Conservation (phyloP, 371 early-diverging fungal species). For the Mortierella sp. region DNA sequence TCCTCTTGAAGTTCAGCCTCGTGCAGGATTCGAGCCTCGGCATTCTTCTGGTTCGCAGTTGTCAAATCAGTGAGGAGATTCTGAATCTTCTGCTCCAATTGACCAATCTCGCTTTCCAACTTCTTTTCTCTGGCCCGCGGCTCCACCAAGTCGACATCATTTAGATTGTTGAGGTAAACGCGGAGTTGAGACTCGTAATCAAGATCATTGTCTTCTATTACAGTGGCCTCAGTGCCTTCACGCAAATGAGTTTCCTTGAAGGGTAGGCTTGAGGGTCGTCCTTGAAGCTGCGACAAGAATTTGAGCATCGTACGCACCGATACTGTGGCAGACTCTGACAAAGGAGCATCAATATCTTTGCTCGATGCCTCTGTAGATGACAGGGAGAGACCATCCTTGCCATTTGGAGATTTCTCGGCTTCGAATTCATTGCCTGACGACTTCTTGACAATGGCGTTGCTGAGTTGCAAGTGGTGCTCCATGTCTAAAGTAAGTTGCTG, state of each 20-base stretch:
- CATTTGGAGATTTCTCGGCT: background rate
- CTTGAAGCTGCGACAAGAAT: constrained; percentile 50
- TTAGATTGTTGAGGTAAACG: constrained; percentile 29
- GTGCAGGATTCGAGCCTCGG: constrained; percentile 19
- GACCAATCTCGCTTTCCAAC: constrained; percentile 42
- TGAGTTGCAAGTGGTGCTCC: constrained; percentile 53
- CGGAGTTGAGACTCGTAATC: constrained; percentile 37
- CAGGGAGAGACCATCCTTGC: background rate
- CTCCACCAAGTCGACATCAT: constrained; percentile 40
- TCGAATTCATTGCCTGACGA: background rate
- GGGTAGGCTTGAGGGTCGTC: constrained; percentile 15
- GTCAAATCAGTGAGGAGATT: constrained; percentile 28
- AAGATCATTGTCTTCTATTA: constrained; percentile 13
- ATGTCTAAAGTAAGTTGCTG: constrained; percentile 42
- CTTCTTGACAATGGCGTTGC: constrained; percentile 36
- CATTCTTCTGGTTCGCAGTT: constrained; percentile 24
- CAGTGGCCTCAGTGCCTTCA: constrained; percentile 38
- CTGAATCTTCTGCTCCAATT: constrained; percentile 43
- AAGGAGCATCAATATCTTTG: background rate
- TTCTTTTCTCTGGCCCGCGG: constrained; percentile 55
- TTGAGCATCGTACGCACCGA: constrained; percentile 55
- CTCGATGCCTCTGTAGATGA: background rate
- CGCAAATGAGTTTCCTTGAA: constrained; percentile 18
- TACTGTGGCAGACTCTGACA: constrained; percentile 21
- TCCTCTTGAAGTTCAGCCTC: constrained; percentile 30